Percentiles rank a stretch among this genome's conserved stretches.
Evolutionary conservation across 768 basidiomycete species (phyloP).

Genomic region (Tephrocybe sp.): DNA sequence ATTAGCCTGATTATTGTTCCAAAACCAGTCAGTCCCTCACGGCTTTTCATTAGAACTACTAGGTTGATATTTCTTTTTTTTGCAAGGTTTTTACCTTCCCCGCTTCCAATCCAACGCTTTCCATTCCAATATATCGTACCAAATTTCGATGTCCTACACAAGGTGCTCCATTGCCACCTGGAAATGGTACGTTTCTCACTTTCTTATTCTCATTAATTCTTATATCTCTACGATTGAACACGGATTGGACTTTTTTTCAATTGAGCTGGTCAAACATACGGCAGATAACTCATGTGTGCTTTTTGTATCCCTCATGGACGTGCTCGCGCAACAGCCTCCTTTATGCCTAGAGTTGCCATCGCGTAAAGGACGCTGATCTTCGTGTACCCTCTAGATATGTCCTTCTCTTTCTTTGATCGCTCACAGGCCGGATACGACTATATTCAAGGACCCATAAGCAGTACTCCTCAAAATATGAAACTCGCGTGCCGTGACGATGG

Average conservation of each 20-base stretch:
- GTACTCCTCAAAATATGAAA: slow-evolving; percentile 3
- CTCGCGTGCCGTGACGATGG: background rate
- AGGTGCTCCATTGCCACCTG: background rate
- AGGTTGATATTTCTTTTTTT: background rate
- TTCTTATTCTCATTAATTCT: too few relatives aligned
- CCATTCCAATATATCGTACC: slow-evolving; percentile 3
- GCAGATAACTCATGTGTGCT: too few relatives aligned
- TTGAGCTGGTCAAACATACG: too few relatives aligned
- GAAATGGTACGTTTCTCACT: background rate
- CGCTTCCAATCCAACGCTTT: background rate
- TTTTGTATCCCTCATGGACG: background rate
- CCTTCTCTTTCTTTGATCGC: background rate
- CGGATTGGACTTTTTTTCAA: too few relatives aligned
- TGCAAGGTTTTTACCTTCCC: slow-evolving; percentile 15
- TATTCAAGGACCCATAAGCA: background rate
- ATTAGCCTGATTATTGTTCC: slow-evolving; percentile 8
- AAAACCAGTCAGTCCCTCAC: slow-evolving; percentile 10
- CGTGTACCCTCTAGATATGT: background rate
- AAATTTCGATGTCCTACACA: background rate
- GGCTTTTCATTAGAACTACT: background rate
- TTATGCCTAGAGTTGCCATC: background rate
- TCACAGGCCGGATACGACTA: background rate
- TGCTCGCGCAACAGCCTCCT: background rate
- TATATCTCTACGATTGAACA: too few relatives aligned
- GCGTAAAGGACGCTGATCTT: background rate